Evolutionary conservation across 768 basidiomycete genomes (phyloP).

Genomic region (Boletus pseudo-olivaceus): DNA sequence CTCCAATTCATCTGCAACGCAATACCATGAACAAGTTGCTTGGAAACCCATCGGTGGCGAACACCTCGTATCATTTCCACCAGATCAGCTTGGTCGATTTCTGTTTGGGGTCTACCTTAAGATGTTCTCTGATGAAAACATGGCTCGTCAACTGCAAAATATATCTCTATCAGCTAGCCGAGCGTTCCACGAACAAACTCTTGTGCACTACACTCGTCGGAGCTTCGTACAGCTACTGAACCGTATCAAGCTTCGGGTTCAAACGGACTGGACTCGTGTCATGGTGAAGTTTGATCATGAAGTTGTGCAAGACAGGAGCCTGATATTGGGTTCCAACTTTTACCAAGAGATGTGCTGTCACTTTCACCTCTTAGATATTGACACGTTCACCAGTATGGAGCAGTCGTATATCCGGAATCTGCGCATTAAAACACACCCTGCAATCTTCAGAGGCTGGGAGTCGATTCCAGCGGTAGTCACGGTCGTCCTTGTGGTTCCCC

Average conservation of each 20-base stretch:
- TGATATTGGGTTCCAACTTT: conserved; percentile 29
- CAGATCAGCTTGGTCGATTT: conserved; percentile 24
- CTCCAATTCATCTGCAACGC: not conserved
- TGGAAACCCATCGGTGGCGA: conserved; percentile 21
- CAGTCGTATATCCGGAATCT: conserved; percentile 9
- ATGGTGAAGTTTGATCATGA: conserved; percentile 34
- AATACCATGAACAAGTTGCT: conserved; percentile 23
- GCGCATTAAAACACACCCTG: not conserved
- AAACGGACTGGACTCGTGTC: conserved; percentile 40
- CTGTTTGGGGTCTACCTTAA: conserved; percentile 26
- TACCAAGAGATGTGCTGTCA: conserved; percentile 48
- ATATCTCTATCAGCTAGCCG: not conserved
- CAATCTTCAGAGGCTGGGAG: conserved; percentile 31
- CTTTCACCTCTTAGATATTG: conserved; percentile 39
- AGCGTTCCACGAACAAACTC: conserved; percentile 6
- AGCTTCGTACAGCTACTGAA: conserved; percentile 46
- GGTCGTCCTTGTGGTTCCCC: conserved; percentile 33
- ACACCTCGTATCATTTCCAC: conserved; percentile 14
- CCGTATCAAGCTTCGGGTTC: conserved; percentile 36
- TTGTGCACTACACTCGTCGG: conserved; percentile 45
- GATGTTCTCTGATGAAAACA: conserved; percentile 32
- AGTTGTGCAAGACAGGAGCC: conserved; percentile 8
- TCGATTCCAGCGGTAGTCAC: conserved; percentile 31
- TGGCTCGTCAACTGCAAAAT: conserved; percentile 8
- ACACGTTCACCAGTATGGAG: conserved; percentile 28